Conservation (phyloP, 306 rosid genomes). For the Astragalus glycyphyllos region DNA sequence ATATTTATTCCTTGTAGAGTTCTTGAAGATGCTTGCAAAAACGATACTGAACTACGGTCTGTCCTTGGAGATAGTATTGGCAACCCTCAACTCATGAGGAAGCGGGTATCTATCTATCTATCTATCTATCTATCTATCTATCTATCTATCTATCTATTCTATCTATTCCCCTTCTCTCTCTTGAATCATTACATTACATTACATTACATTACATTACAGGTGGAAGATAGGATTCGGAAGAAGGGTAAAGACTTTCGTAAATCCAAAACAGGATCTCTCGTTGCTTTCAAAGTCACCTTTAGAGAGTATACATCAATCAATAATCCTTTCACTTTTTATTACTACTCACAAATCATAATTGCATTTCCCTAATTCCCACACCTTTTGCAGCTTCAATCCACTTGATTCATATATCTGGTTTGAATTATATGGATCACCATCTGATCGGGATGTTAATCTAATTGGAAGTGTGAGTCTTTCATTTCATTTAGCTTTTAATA, state of each 20-base stretch:
- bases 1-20: constrained; percentile 51
- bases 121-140: no score
- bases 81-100: constrained; percentile 85
- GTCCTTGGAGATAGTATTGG: constrained; percentile 94
- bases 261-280: constrained; percentile 84
- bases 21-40: constrained; percentile 80
- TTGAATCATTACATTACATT: no score
- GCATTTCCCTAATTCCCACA: constrained; percentile 4
- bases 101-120: constrained; percentile 53
- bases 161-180: no score
- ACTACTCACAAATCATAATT: background rate
- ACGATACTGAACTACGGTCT: constrained; percentile 78
- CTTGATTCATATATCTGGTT: constrained; percentile 86
- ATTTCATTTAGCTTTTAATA: constrained; percentile 16
- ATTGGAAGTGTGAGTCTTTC: constrained; percentile 76
- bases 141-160: no score
- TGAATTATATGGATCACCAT: constrained; percentile 81
- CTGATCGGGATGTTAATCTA: constrained; percentile 78
- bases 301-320: constrained; percentile 65
- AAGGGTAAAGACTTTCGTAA: constrained; percentile 80
- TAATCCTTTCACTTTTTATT: background rate
- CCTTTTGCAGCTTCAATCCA: constrained; percentile 84
- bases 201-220: constrained; percentile 49
- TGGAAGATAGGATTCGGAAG: constrained; percentile 78
- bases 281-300: constrained; percentile 94